These are phyloP conservation scores for Camillea tinctor DNA, from an alignment of 2,329 filamentous ascomycete genomes.

Conservation along the genomic window DNA sequence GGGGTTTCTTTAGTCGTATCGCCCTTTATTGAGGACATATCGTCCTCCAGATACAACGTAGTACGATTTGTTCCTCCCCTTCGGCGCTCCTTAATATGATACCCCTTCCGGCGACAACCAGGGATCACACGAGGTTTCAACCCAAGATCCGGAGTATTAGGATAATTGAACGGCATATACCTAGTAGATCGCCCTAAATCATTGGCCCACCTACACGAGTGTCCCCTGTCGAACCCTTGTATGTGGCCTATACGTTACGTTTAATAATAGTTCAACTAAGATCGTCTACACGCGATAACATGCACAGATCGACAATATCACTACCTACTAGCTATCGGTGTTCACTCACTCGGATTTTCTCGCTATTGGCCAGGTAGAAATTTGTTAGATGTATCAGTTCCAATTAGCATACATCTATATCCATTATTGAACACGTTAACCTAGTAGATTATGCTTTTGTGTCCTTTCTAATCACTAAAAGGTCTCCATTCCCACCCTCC, in stretches of 20 bases:
- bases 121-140: background rate
- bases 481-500: no score
- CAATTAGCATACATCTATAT: no score
- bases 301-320: no score
- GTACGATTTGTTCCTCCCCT: background rate
- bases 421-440: no score
- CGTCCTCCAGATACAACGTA: background rate
- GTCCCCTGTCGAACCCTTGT: background rate
- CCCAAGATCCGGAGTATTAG: background rate
- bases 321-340: no score
- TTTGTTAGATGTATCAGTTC: no score
- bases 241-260: background rate
- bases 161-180: background rate
- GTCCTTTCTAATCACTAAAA: no score
- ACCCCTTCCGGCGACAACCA: background rate
- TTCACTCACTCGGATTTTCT: no score
- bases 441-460: no score
- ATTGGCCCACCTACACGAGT: background rate
- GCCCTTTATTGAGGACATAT: background rate
- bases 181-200: background rate
- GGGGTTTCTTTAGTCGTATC: background rate
- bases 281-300: no score
- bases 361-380: no score
- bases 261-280: background rate
- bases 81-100: background rate